Evolutionary conservation across 2,329 filamentous ascomycete genomes (phyloP), one percentile per base, ranked within the genome.

Genomic region (Fusarium sp.): DNA sequence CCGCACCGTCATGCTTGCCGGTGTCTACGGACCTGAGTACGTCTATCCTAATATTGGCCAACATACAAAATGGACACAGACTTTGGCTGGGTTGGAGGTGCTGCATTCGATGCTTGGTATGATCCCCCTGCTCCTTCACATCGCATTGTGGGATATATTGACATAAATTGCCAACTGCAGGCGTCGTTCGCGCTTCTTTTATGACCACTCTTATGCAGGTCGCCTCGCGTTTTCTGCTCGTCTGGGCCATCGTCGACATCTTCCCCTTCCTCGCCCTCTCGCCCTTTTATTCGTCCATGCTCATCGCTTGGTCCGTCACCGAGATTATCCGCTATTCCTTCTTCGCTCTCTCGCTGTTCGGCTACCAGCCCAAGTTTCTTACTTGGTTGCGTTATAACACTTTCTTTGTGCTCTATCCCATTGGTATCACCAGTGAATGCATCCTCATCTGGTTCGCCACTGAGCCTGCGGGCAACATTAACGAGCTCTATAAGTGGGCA

Each of bases 261-360:
- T 97, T 95, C 84, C 93, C 93, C 15, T 83, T 86, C 62, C 88
- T 92, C 59, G 90, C 90, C 67, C 78, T 83, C 57, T 89, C 86
- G 70, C 84, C 87, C 26, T 89, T 88, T 62, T 97, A 95, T 86
- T 86, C 90, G 74, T 89, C 87, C 77, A 94, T 97, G 93, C 88
- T 98, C 65, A 79, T 92, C 62, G 95, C 96, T 36, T 98, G 96
- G 95, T 92, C 91, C 72, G 82, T 94, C 66, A 98, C 96, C 68
- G 96, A 99, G 85, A 93, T 97, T 59, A 92, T 98, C 77, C 92
- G 96, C 61, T 99, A 99, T 87, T 89, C 90, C 53, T 99, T 93
- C 87, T 98, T 98, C 81, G 92, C 93, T 39, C 87, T 95, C 77
- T 91, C 90, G 76, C 88, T 96, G 36, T 84, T 86, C 71, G 87